phyloP scores from a whole-genome alignment of 2,329 filamentous ascomycete species.

The Diaporthe velutina region DNA sequence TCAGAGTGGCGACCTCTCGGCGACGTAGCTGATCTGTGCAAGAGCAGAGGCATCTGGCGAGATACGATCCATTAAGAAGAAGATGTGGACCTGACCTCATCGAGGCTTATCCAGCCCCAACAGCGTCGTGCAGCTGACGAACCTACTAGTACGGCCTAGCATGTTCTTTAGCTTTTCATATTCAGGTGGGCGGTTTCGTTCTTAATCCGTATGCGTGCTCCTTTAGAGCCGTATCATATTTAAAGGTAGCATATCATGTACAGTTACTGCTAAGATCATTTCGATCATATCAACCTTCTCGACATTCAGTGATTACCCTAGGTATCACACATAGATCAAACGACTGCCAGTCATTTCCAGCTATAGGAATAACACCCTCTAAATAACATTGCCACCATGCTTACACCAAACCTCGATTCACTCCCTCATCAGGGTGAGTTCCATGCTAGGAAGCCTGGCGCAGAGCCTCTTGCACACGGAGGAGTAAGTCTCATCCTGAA shows the following conservation, averaged over 20 bases:
- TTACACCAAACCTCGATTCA: constrained; percentile 63
- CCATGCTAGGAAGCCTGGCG: constrained; percentile 60
- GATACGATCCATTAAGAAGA: not conserved
- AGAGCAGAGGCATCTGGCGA: not conserved
- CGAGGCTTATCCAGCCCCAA: not conserved
- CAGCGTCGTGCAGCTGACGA: constrained; percentile 16
- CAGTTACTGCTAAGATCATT: not conserved
- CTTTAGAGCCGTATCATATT: too few relatives aligned
- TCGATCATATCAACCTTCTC: not conserved
- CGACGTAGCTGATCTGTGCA: not conserved
- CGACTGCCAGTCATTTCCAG: not conserved
- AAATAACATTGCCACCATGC: constrained; percentile 52
- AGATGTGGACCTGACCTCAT: constrained; percentile 12
- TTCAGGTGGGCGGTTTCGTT: too few relatives aligned
- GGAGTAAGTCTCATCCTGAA: constrained; percentile 61
- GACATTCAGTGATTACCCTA: not conserved
- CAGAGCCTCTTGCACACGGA: constrained; percentile 65
- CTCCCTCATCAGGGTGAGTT: constrained; percentile 69
- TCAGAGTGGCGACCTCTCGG: not conserved
- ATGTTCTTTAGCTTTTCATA: not conserved
- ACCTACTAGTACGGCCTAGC: not conserved
- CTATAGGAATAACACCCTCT: not conserved
- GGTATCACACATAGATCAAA: too few relatives aligned
- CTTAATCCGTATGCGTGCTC: too few relatives aligned
- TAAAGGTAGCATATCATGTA: not conserved